Percentiles rank a stretch among this genome's conserved stretches.
phyloP scores from a whole-genome alignment of 768 basidiomycete genomes.

The Lactifluus echinatus region DNA sequence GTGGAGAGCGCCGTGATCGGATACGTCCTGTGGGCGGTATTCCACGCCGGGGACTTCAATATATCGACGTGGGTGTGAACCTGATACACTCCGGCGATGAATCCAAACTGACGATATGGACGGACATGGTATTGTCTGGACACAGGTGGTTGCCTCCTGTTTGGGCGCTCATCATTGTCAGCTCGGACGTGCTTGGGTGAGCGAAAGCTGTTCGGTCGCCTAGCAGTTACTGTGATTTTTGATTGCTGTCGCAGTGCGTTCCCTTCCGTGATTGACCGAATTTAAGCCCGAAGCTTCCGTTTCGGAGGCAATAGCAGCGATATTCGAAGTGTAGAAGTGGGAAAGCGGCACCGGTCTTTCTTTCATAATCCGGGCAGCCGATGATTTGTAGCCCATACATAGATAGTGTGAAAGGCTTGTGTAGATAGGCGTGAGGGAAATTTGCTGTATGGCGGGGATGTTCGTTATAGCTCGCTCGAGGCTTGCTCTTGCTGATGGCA shows the following conservation, averaged over 20 bases:
- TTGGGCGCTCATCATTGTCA: conserved; percentile 20
- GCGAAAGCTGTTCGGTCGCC: not conserved
- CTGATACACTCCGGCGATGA: not conserved
- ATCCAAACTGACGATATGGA: not conserved
- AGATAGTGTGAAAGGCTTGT: not conserved
- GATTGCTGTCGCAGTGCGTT: conserved; percentile 8
- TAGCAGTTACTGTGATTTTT: not conserved
- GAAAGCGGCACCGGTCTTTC: not conserved
- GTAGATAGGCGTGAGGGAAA: not conserved
- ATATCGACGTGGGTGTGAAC: conserved; percentile 19
- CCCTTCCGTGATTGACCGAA: conserved; percentile 20
- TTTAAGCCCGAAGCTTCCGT: not conserved
- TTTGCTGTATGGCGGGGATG: not conserved
- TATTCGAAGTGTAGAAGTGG: not conserved
- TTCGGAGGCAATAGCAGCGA: not conserved
- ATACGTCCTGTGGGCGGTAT: conserved; percentile 18
- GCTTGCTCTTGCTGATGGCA: not conserved
- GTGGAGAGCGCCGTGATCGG: conserved; percentile 18
- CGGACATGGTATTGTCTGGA: not conserved
- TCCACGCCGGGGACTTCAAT: conserved; percentile 11
- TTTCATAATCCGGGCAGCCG: not conserved
- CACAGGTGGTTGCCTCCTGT: conserved; percentile 17
- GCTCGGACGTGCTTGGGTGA: conserved; percentile 16
- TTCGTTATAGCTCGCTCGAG: no score
- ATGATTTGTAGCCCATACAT: not conserved